A percentile compares a stretch with the other conserved stretches of the same genome.
phyloP scores from a whole-genome alignment of 2,329 filamentous ascomycete genomes.

The Leptographium galeiforme region DNA sequence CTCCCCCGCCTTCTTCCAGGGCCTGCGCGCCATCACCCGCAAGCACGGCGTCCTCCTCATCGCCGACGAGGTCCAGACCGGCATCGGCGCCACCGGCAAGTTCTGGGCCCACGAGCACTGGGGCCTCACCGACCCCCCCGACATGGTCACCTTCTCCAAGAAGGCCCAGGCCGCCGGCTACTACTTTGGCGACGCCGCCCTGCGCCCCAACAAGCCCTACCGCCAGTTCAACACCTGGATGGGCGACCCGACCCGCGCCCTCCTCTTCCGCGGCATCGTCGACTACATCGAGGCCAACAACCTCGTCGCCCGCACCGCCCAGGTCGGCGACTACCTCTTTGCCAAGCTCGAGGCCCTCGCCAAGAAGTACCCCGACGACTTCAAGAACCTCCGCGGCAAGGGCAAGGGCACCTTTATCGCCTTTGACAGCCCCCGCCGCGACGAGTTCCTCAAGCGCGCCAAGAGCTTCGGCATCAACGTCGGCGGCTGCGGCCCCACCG shows the following conservation, averaged over 20 bases:
- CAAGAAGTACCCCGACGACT: constrained; percentile 58
- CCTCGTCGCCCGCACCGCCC: constrained; percentile 68
- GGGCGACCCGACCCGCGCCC: constrained; percentile 74
- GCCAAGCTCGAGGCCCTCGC: constrained; percentile 53
- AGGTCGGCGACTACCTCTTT: constrained; percentile 68
- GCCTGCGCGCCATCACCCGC: constrained; percentile 65
- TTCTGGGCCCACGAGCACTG: constrained; percentile 98
- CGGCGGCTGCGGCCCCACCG: constrained; percentile 62
- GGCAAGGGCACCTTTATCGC: constrained; percentile 86
- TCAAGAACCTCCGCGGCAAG: constrained; percentile 76
- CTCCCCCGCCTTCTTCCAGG: constrained; percentile 73
- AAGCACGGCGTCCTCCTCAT: constrained; percentile 72
- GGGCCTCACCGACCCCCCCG: constrained; percentile 64
- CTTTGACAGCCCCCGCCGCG: constrained; percentile 70
- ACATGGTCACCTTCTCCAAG: constrained; percentile 93
- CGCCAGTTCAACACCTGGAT: constrained; percentile 98
- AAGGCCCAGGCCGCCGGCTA: constrained; percentile 91
- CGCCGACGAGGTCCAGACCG: constrained; percentile 89
- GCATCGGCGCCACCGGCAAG: constrained; percentile 80
- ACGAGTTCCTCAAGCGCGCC: constrained; percentile 64
- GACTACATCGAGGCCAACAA: constrained; percentile 61
- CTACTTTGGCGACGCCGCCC: constrained; percentile 69
- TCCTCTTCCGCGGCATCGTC: constrained; percentile 79
- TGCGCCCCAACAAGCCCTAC: constrained; percentile 85
- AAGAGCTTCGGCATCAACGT: constrained; percentile 79